Conservation (phyloP, 2,329 filamentous ascomycete species). For the Colletotrichum graminicola region DNA sequence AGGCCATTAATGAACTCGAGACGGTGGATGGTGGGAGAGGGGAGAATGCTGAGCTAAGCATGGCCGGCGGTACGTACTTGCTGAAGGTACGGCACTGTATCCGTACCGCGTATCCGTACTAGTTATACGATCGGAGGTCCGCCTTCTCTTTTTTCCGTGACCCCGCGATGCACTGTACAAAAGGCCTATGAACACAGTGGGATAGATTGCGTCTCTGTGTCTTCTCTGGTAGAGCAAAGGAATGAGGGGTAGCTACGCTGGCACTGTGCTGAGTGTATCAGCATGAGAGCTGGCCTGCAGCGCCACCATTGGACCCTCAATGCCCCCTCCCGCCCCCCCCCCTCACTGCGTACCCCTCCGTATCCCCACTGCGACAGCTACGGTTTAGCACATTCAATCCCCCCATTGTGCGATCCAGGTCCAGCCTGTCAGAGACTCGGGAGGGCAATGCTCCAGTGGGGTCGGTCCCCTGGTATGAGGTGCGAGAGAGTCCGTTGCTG, state of each 20-base stretch:
- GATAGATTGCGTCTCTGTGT: accelerated
- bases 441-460: constrained; percentile 33
- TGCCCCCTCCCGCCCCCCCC: too few relatives aligned
- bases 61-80: constrained; percentile 13
- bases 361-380: constrained; percentile 19
- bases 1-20: background rate
- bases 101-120: too few relatives aligned
- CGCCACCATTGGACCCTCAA: constrained; percentile 17
- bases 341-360: too few relatives aligned
- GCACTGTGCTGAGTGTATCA: constrained; percentile 33
- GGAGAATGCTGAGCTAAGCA: constrained; percentile 33
- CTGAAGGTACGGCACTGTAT: too few relatives aligned
- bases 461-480: constrained; percentile 8
- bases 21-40: background rate
- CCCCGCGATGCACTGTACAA: constrained; percentile 25
- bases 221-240: background rate
- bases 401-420: constrained; percentile 16
- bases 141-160: constrained; percentile 37
- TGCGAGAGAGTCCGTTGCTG: constrained; percentile 17
- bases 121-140: constrained; percentile 12
- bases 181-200: background rate
- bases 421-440: constrained; percentile 7
- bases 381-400: constrained; percentile 10
- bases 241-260: constrained; percentile 33
- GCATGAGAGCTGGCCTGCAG: background rate